Evolutionary conservation across 2,329 filamentous ascomycete genomes (phyloP).

Genomic region (Fusarium nurragi): DNA sequence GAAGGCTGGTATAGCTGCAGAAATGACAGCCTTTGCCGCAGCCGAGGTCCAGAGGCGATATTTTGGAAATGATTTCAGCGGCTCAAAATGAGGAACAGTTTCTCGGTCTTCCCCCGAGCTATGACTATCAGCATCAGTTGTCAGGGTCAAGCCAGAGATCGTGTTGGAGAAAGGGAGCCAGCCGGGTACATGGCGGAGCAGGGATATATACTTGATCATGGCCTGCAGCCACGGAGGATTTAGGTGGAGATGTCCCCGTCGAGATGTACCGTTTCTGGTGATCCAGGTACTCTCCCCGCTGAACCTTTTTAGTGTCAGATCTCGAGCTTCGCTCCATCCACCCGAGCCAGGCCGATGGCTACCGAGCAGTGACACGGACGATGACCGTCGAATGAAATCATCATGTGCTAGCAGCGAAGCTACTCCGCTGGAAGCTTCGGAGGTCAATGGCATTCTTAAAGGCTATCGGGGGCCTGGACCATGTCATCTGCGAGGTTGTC

Average conservation of each 20-base stretch:
- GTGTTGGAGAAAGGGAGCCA: background rate
- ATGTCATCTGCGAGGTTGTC: conserved; percentile 16
- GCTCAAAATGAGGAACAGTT: background rate
- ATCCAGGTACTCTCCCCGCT: too few relatives aligned
- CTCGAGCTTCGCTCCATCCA: conserved; percentile 35
- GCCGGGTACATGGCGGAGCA: too few relatives aligned
- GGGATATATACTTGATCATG: background rate
- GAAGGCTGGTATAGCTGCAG: background rate
- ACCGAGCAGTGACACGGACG: conserved; percentile 45
- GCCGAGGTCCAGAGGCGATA: conserved; percentile 20
- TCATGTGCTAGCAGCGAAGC: background rate
- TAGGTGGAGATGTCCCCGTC: background rate
- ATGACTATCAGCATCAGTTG: background rate
- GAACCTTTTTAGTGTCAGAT: conserved; percentile 16
- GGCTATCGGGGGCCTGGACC: too few relatives aligned
- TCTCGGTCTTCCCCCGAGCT: conserved; percentile 33
- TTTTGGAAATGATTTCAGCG: background rate
- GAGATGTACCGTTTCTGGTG: too few relatives aligned
- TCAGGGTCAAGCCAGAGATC: background rate
- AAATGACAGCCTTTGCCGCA: background rate
- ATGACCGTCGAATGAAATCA: conserved; percentile 29
- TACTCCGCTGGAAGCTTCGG: too few relatives aligned
- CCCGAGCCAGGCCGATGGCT: conserved; percentile 50
- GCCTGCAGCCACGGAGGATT: background rate
- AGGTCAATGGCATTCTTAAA: too few relatives aligned